A percentile compares a stretch with the other conserved stretches of the same genome.
phyloP scores from a whole-genome alignment of 2,329 filamentous ascomycete genomes.

The Apiospora marii region DNA sequence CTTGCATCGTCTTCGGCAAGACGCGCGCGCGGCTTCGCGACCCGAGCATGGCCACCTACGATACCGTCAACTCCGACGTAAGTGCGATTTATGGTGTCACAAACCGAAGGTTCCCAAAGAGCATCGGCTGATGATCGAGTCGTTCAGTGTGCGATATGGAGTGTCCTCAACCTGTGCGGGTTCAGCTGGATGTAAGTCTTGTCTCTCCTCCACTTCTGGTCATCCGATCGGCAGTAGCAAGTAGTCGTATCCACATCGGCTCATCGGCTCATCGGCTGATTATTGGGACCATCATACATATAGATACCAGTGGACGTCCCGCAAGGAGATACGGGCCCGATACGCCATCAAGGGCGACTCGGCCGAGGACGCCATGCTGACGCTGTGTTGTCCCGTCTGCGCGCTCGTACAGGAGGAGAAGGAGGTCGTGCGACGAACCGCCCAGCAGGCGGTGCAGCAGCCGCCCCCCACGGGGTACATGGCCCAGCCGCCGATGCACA shows the following conservation, averaged over 20 bases:
- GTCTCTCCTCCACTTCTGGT: neutral
- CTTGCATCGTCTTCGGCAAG: slow-evolving; percentile 22
- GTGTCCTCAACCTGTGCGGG: neutral
- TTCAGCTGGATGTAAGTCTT: slow-evolving; percentile 1
- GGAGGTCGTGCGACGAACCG: slow-evolving; percentile 13
- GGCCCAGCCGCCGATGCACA: neutral
- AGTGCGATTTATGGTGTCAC: no score
- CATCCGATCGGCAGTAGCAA: neutral
- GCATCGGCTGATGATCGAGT: neutral
- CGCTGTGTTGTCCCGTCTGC: slow-evolving; percentile 11
- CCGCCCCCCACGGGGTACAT: neutral
- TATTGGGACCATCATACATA: no score
- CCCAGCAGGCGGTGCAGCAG: neutral
- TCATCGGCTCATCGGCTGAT: no score
- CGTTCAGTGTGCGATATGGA: slow-evolving; percentile 2
- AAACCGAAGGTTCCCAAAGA: neutral
- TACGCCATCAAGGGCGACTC: slow-evolving; percentile 5
- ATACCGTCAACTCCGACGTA: slow-evolving; percentile 10
- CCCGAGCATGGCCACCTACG: neutral
- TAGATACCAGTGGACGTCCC: neutral
- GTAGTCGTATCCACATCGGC: neutral
- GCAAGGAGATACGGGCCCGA: neutral
- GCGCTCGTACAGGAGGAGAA: slow-evolving; percentile 16
- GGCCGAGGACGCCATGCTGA: slow-evolving; percentile 13
- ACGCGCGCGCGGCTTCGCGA: slow-evolving; percentile 9